A percentile compares a stretch with the other conserved stretches of the same genome.
Evolutionary conservation across 2,329 filamentous ascomycete species (phyloP).

Genomic region (Aspergillus sp.): DNA sequence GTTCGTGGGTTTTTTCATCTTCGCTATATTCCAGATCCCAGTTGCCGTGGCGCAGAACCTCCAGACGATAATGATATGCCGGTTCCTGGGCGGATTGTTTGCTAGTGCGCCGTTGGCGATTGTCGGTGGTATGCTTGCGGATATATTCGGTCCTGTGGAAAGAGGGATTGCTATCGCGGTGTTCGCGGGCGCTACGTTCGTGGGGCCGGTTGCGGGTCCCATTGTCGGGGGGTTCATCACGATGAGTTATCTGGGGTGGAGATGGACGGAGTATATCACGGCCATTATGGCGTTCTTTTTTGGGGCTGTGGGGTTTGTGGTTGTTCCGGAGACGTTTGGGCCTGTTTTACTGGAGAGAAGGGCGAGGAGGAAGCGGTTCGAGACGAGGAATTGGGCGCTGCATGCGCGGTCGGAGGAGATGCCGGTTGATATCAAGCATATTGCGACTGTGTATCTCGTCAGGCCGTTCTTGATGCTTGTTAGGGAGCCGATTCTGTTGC

Average conservation of each 20-base stretch:
- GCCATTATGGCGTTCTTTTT: slow-evolving; percentile 51
- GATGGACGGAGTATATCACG: slow-evolving; percentile 61
- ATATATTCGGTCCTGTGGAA: slow-evolving; percentile 53
- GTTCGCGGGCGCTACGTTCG: slow-evolving; percentile 52
- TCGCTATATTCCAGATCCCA: slow-evolving; percentile 57
- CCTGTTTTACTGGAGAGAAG: slow-evolving; percentile 51
- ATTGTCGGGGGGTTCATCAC: slow-evolving; percentile 56
- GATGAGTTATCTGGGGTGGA: slow-evolving; percentile 55
- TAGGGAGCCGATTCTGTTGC: slow-evolving; percentile 49
- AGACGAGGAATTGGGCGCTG: slow-evolving; percentile 51
- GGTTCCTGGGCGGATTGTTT: slow-evolving; percentile 56
- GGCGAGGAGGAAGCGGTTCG: slow-evolving; percentile 50
- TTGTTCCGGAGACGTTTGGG: slow-evolving; percentile 55
- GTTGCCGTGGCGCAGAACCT: slow-evolving; percentile 56
- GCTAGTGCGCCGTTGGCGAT: slow-evolving; percentile 54
- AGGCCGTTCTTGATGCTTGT: slow-evolving; percentile 47
- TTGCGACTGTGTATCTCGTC: slow-evolving; percentile 45
- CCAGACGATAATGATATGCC: slow-evolving; percentile 54
- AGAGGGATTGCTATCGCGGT: slow-evolving; percentile 50
- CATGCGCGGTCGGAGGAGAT: slow-evolving; percentile 48
- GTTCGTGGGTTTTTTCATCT: slow-evolving; percentile 49
- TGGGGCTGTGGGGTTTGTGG: slow-evolving; percentile 45
- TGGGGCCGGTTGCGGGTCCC: slow-evolving; percentile 52
- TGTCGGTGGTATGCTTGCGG: slow-evolving; percentile 52
- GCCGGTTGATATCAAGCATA: slow-evolving; percentile 32